Evolutionary conservation across 2,329 filamentous ascomycete species (phyloP).

Genomic region (Neofusicoccum sp.): DNA sequence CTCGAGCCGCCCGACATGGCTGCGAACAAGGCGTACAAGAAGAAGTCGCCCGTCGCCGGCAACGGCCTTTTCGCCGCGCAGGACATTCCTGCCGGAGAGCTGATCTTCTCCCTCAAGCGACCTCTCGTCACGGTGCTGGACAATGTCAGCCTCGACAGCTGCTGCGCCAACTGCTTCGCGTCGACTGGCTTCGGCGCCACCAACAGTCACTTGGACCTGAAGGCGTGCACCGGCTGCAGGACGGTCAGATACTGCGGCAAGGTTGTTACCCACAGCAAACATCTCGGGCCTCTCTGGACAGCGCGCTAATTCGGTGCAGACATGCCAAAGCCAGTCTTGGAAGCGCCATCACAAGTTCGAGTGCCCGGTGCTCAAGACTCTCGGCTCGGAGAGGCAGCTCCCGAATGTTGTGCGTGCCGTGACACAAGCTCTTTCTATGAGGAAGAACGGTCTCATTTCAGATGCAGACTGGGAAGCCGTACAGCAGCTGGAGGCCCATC

Average conservation of each 20-base stretch:
- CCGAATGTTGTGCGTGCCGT: slow-evolving; percentile 60
- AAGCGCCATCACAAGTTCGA: slow-evolving; percentile 61
- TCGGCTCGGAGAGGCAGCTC: slow-evolving; percentile 39
- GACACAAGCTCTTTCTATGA: slow-evolving; percentile 55
- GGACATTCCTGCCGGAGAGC: slow-evolving; percentile 51
- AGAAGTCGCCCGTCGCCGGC: slow-evolving; percentile 39
- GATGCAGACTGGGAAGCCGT: slow-evolving; percentile 49
- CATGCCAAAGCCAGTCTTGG: slow-evolving; percentile 64
- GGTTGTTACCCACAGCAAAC: slow-evolving; percentile 43
- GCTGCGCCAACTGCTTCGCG: slow-evolving; percentile 61
- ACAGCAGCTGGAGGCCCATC: slow-evolving; percentile 50
- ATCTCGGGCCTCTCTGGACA: background rate
- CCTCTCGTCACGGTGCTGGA: slow-evolving; percentile 60
- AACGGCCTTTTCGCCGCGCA: slow-evolving; percentile 58
- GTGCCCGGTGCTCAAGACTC: slow-evolving; percentile 47
- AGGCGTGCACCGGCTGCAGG: slow-evolving; percentile 60
- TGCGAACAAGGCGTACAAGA: slow-evolving; percentile 22
- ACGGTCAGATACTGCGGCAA: slow-evolving; percentile 63
- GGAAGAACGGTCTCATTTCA: slow-evolving; percentile 40
- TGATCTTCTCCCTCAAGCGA: slow-evolving; percentile 52
- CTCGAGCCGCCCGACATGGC: background rate
- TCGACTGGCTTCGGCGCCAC: slow-evolving; percentile 28
- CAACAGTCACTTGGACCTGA: slow-evolving; percentile 40
- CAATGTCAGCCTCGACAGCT: slow-evolving; percentile 52
- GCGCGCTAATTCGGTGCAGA: slow-evolving; percentile 38